Evolutionary conservation across 2,329 filamentous ascomycete species (phyloP).

Genomic region (Neurospora sp.): DNA sequence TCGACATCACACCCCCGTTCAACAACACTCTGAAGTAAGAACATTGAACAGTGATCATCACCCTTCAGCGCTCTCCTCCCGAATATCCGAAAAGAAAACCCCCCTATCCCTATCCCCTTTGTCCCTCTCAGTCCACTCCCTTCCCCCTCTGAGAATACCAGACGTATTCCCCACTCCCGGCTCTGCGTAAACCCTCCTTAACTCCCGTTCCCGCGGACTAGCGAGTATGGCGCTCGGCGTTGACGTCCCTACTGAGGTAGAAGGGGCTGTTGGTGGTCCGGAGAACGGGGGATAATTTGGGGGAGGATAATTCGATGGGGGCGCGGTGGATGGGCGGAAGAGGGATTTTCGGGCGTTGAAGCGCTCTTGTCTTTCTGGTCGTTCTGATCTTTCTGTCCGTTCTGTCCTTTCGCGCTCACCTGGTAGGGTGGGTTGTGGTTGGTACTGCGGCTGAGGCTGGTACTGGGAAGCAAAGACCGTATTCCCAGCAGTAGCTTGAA

Average conservation of each 20-base stretch:
- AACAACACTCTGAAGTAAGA: not conserved
- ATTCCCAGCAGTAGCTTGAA: not conserved
- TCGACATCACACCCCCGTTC: not conserved
- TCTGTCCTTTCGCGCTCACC: not conserved
- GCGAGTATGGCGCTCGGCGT: conserved; percentile 10
- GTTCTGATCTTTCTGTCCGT: not conserved
- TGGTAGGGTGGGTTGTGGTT: not conserved
- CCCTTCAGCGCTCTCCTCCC: conserved; percentile 13
- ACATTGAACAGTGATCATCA: not conserved
- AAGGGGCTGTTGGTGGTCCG: not conserved
- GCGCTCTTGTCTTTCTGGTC: not conserved
- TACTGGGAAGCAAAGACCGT: not conserved
- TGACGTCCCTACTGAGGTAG: conserved; percentile 5
- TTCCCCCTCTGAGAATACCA: not conserved
- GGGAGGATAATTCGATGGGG: not conserved
- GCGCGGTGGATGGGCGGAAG: not conserved
- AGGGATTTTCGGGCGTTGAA: not conserved
- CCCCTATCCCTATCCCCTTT: not conserved
- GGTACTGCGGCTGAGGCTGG: not conserved
- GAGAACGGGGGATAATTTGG: conserved; percentile 4
- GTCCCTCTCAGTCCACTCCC: not conserved
- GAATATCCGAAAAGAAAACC: conserved; percentile 17
- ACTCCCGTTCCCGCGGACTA: conserved; percentile 15
- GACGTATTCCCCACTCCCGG: not conserved
- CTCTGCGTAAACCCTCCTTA: conserved; percentile 12